Conservation (phyloP, 305 asterid species). For the Fraxinus baroniana region DNA sequence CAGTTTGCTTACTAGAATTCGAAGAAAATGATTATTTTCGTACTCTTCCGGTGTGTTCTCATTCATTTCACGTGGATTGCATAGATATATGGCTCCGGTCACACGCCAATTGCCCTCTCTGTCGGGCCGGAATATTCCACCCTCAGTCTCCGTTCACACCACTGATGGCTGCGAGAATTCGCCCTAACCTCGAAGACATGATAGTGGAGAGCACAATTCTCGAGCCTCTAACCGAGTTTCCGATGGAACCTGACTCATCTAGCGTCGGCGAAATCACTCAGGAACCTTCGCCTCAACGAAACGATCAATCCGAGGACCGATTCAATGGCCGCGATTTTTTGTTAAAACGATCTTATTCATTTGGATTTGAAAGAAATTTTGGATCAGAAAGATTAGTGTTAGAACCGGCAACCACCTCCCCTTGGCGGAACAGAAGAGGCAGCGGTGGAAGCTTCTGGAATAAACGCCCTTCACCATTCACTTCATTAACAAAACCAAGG, state of each 20-base stretch:
- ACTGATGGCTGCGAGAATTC: constrained; percentile 78
- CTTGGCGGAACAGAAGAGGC: constrained; percentile 82
- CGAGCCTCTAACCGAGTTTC: constrained; percentile 52
- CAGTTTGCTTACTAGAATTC: constrained; percentile 81
- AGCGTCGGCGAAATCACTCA: constrained; percentile 55
- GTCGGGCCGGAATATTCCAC: constrained; percentile 73
- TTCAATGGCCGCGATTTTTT: constrained; percentile 62
- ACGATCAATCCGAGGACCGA: constrained; percentile 57
- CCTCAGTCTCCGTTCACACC: constrained; percentile 81
- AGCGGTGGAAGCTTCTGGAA: constrained; percentile 70
- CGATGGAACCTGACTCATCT: constrained; percentile 43
- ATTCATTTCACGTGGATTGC: constrained; percentile 89
- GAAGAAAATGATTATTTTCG: constrained; percentile 79
- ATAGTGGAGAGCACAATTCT: constrained; percentile 50
- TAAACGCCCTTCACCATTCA: constrained; percentile 85
- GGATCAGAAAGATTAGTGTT: constrained; percentile 71
- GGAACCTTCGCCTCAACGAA: constrained; percentile 54
- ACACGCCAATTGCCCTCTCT: constrained; percentile 89
- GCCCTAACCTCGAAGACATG: constrained; percentile 77
- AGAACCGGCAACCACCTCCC: constrained; percentile 85
- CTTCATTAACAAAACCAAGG: constrained; percentile 65
- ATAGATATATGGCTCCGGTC: constrained; percentile 88
- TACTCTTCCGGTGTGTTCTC: constrained; percentile 75
- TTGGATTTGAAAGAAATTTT: constrained; percentile 78
- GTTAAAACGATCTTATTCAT: constrained; percentile 84